These are phyloP conservation scores for Ceratobasidium sp. DNA, from an alignment of 1,284 basidiomycete species.

Conservation along the genomic window DNA sequence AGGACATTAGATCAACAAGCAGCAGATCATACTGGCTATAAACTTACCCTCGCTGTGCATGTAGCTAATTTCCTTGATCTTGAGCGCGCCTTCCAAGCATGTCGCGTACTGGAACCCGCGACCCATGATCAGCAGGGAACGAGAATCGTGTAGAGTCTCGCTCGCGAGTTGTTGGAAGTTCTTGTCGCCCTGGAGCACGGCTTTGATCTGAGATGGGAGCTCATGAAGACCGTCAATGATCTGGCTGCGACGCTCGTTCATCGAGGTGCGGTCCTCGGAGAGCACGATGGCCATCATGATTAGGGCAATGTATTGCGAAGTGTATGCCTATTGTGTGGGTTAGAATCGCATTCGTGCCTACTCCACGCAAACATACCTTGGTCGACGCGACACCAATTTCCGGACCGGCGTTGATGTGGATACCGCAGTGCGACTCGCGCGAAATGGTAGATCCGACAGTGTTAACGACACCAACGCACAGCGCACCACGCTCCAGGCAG, in stretches of 20 bases:
- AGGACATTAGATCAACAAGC: constrained; percentile 1
- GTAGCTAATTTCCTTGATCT: constrained; percentile 99
- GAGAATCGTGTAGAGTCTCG: constrained; percentile 77
- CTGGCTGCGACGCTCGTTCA: constrained; percentile 86
- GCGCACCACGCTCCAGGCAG: constrained; percentile 94
- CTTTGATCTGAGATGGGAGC: constrained; percentile 89
- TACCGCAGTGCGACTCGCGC: constrained; percentile 98
- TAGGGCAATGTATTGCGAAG: constrained; percentile 98
- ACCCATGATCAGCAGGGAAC: constrained; percentile 96
- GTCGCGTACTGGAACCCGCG: constrained; percentile 98
- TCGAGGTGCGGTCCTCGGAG: constrained; percentile 94
- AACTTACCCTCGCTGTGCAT: constrained; percentile 84
- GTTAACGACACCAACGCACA: constrained; percentile 97
- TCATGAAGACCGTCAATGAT: constrained; percentile 95
- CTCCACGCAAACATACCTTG: constrained; percentile 64
- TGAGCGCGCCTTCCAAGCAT: constrained; percentile 96
- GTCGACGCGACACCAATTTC: constrained; percentile 99
- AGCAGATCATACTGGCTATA: not conserved
- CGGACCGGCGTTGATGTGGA: constrained; percentile 99
- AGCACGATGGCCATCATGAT: constrained; percentile 98
- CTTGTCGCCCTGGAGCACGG: constrained; percentile 83
- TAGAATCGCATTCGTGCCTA: not conserved
- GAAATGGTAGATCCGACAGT: constrained; percentile 98
- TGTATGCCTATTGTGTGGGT: constrained; percentile 76
- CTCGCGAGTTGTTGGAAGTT: constrained; percentile 83